Conservation (phyloP, 78 protist species). For the Monosiga brevicollis region DNA sequence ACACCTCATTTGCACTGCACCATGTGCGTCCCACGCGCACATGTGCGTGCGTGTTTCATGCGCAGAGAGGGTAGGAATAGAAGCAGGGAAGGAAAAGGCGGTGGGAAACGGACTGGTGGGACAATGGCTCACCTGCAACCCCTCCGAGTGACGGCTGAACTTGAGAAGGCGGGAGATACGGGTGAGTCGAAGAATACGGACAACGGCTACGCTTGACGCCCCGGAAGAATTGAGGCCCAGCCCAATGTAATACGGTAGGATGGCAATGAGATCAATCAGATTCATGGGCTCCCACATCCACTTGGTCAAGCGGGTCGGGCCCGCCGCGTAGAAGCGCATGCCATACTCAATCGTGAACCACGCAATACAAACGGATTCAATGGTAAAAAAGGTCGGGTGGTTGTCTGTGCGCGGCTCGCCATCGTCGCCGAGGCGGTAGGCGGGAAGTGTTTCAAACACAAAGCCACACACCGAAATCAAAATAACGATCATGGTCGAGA, state of each 20-base stretch:
- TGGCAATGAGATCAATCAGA: slow-evolving; percentile 14
- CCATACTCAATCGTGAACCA: slow-evolving; percentile 14
- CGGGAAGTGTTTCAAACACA: not conserved
- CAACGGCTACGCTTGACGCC: not conserved
- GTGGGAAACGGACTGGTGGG: no score
- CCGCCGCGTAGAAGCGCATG: not conserved
- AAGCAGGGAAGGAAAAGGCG: no score
- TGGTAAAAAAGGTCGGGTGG: not conserved
- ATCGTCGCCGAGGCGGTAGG: not conserved
- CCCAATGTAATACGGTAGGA: slow-evolving; percentile 11
- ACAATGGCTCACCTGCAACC: not conserved
- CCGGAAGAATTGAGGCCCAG: not conserved
- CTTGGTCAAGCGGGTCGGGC: not conserved
- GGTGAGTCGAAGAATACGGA: slow-evolving; percentile 17
- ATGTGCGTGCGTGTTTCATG: no score
- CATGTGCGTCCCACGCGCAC: no score
- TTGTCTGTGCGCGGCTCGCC: not conserved
- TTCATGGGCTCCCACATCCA: not conserved
- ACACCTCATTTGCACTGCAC: no score
- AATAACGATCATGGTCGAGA: not conserved
- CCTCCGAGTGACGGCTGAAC: slow-evolving; percentile 12
- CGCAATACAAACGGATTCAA: not conserved
- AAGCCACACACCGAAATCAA: not conserved
- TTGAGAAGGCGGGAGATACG: slow-evolving; percentile 27
- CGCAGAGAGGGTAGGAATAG: no score